Evolutionary conservation across 2,329 filamentous ascomycete species (phyloP), one percentile per base, ranked within the genome.

Genomic region (Calcarisporium arbuscula): DNA sequence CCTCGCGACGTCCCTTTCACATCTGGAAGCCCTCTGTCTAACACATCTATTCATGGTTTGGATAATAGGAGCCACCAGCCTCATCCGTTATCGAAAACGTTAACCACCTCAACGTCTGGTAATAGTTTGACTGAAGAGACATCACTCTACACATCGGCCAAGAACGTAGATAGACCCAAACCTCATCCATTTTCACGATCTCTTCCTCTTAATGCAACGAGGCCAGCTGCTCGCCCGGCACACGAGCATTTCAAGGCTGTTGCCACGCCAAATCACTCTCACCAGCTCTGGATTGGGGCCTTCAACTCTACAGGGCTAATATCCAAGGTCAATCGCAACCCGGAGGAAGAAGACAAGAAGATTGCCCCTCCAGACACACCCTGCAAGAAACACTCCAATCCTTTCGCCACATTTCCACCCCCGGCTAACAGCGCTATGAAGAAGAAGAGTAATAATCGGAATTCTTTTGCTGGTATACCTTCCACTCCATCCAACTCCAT

Each of bases 241-340:
- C 48, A 51, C 33, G 59, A 62, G 14, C 46, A 52, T 17, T 47
- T 43, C 27, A 53, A 48, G 35, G 45, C 46, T 10, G 46, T 59
- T 32, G 57, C 48, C 38, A 46, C 82, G 70, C 26, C 85, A 67
- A 56, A 46, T 32, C 56, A 54, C 8, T 44, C 50, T 1, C 50
- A 52, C 7, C 87, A 81, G 52, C 83, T 89, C 16, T 72, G 85
- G 36, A 81, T 85, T 20, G 80, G 84, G 26, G 88, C 88, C 6
- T 95, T 95, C 61, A 88, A 87, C 69, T 96, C 92, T 2, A 96
- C 92, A 1, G 89, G 90, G 2, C 67, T 98, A 19, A 82, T 98
- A 35, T 95, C 92, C 9, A 98, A 98, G 64, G 85, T 94, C 58
- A 94, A 92, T 52, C 81, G 85, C 38, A 81, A 85, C 55, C 75